These are phyloP conservation scores for Suillus paluster DNA, from an alignment of 768 basidiomycete genomes.

Conservation along the genomic window DNA sequence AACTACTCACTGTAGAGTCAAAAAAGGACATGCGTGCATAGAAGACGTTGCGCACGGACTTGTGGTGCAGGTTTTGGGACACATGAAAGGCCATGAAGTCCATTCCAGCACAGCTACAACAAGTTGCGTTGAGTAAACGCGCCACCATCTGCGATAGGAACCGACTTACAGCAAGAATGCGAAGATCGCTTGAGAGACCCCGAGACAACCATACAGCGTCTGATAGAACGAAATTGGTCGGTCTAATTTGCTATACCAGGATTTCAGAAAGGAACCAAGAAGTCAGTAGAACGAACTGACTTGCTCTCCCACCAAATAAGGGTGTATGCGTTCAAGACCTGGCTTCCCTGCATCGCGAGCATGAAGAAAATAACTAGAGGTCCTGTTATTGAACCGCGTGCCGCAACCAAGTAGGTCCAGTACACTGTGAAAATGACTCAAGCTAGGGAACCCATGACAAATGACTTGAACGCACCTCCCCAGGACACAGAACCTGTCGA, in stretches of 20 bases:
- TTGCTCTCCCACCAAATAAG: constrained; percentile 75
- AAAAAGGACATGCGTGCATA: constrained; percentile 80
- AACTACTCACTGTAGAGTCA: constrained; percentile 58
- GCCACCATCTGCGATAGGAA: constrained; percentile 1
- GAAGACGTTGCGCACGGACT: constrained; percentile 59
- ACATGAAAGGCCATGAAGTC: constrained; percentile 62
- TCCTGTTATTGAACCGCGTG: constrained; percentile 50
- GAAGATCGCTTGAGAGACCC: constrained; percentile 58
- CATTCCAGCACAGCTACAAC: constrained; percentile 51
- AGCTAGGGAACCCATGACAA: background rate
- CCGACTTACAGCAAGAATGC: constrained; percentile 64
- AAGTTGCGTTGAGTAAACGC: background rate
- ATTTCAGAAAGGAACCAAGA: background rate
- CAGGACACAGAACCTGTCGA: constrained; percentile 63
- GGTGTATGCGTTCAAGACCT: constrained; percentile 66
- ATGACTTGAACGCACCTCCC: constrained; percentile 39
- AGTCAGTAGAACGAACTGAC: constrained; percentile 35
- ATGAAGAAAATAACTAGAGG: constrained; percentile 55
- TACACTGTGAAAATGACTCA: constrained; percentile 47
- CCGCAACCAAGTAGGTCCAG: constrained; percentile 59
- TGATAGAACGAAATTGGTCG: constrained; percentile 64
- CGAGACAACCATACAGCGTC: constrained; percentile 62
- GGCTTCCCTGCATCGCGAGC: constrained; percentile 62
- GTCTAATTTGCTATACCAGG: constrained; percentile 44
- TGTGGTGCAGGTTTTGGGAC: constrained; percentile 64